A percentile compares a stretch with the other conserved stretches of the same genome.
These are phyloP conservation scores for Ceratobasidium sp. DNA, from an alignment of 1,284 basidiomycete genomes.

Conservation along the genomic window DNA sequence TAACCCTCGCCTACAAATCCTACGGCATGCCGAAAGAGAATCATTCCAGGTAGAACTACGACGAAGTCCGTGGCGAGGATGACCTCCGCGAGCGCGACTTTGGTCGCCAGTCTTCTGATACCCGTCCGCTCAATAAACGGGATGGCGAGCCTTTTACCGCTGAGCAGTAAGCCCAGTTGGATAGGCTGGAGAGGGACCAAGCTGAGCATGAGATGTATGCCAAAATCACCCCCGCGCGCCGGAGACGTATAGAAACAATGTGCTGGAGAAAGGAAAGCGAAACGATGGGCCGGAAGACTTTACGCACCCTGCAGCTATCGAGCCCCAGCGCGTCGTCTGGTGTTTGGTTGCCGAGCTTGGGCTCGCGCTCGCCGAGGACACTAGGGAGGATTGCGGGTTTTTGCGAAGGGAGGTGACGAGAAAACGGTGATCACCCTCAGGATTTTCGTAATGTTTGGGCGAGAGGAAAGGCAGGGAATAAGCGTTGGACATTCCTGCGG, in stretches of 20 bases:
- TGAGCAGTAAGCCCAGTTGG: constrained; percentile 40
- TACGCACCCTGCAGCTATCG: constrained; percentile 83
- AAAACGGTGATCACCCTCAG: too few relatives aligned
- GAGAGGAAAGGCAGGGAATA: too few relatives aligned
- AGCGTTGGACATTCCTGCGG: too few relatives aligned
- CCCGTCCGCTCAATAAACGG: constrained; percentile 25
- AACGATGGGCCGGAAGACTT: constrained; percentile 66
- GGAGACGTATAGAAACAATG: constrained; percentile 15
- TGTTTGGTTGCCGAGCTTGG: constrained; percentile 89
- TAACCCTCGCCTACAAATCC: constrained; percentile 79
- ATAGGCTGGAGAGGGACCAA: constrained; percentile 28
- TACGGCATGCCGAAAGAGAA: constrained; percentile 58
- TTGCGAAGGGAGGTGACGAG: too few relatives aligned
- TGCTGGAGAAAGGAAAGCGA: constrained; percentile 31
- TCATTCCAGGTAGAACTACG: constrained; percentile 52
- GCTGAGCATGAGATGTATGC: constrained; percentile 40
- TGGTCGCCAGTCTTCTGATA: constrained; percentile 31
- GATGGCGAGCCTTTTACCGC: constrained; percentile 20
- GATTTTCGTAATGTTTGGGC: too few relatives aligned
- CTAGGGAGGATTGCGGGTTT: too few relatives aligned
- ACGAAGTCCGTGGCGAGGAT: constrained; percentile 52
- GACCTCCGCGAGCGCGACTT: constrained; percentile 36
- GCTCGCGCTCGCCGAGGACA: constrained; percentile 75
- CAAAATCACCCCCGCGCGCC: neutral
- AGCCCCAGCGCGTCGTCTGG: constrained; percentile 76